Evolutionary conservation across 805 yeast species (phyloP), one percentile per base, ranked within the genome.

Genomic region (Starmera quercuum): DNA sequence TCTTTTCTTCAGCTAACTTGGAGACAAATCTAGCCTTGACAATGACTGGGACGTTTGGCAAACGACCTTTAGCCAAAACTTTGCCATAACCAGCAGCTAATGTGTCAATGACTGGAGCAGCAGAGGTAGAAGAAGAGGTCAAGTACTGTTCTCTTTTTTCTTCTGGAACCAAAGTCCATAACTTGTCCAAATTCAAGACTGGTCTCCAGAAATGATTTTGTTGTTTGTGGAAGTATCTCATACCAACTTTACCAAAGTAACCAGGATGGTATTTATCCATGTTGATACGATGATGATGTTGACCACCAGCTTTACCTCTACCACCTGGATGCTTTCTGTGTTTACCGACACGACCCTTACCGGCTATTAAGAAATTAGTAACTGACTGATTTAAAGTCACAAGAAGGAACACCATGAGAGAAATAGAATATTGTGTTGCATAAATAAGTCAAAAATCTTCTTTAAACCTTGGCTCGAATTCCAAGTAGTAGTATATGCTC

Each of bases 281-380:
- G 80, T 92, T 92, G 71, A 92, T 88, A 81, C 99, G 86, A 96
- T 92, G 98, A 75, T 92, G 99, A 74, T 90, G 97, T 75, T 78
- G 90, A 86, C 99, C 99, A 90, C 99, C 99, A 68, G 99, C 99
- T 88, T 75, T 90, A 92, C 99, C 99, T 76, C 97, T 88, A 77
- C 98, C 98, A 92, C 98, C 98, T 55, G 98, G 97, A 63, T 84
- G 92, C 95, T 92, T 92, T 87, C 98, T 88, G 94, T 92, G 98
- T 83, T 92, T 92, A 75, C 99, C 99, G 73, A 92, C 75, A 81
- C 99, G 94, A 84, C 98, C 98, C 72, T 90, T 81, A 85, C 98
- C 98, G 94, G 97, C 97, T 83, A 61, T 56, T 35, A 30, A 30
- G 33, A 24, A 20, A 55, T 53, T 54, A 52, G 58, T 53, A 52